Percentiles rank a stretch among this genome's conserved stretches.
Conservation (phyloP, 1,139 yeast genomes). For the Blastobotrys persicus region DNA sequence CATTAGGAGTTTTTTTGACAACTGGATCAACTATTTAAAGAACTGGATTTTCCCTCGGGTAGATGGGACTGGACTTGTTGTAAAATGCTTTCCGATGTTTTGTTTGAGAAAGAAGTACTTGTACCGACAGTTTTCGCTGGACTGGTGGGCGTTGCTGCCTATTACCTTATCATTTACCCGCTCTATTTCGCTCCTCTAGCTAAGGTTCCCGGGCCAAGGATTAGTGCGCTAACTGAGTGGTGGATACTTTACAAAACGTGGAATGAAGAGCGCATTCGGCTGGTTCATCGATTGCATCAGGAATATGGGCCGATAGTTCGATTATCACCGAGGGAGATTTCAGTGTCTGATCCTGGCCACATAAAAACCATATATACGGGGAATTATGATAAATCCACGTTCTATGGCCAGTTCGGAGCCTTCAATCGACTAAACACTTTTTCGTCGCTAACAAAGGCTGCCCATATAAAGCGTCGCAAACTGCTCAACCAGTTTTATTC, state of each 20-base stretch:
- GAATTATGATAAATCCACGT: slow-evolving; percentile 58
- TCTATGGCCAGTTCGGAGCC: slow-evolving; percentile 61
- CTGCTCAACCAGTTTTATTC: slow-evolving; percentile 30
- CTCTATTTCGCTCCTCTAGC: slow-evolving; percentile 34
- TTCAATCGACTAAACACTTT: slow-evolving; percentile 61
- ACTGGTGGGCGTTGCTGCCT: slow-evolving; percentile 7
- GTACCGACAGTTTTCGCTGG: slow-evolving; percentile 1
- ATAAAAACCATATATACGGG: slow-evolving; percentile 56
- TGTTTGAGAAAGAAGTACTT: not conserved
- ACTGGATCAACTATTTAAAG: no score
- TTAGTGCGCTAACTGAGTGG: slow-evolving; percentile 48
- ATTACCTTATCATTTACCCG: slow-evolving; percentile 21
- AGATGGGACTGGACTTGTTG: no score
- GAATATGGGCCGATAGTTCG: slow-evolving; percentile 62
- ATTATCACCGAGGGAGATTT: slow-evolving; percentile 60
- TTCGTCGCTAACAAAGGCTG: slow-evolving; percentile 49
- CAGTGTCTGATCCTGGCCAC: slow-evolving; percentile 53
- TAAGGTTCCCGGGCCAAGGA: slow-evolving; percentile 59
- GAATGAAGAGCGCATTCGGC: slow-evolving; percentile 50
- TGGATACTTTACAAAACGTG: slow-evolving; percentile 55
- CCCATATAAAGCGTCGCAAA: slow-evolving; percentile 46
- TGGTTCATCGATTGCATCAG: slow-evolving; percentile 51
- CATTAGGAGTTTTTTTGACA: no score
- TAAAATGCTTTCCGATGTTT: not conserved
- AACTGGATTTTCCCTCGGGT: no score